A percentile compares a stretch with the other conserved stretches of the same genome.
phyloP scores from a whole-genome alignment of 2,329 filamentous ascomycete species.

The Colletotrichum limetticola region DNA sequence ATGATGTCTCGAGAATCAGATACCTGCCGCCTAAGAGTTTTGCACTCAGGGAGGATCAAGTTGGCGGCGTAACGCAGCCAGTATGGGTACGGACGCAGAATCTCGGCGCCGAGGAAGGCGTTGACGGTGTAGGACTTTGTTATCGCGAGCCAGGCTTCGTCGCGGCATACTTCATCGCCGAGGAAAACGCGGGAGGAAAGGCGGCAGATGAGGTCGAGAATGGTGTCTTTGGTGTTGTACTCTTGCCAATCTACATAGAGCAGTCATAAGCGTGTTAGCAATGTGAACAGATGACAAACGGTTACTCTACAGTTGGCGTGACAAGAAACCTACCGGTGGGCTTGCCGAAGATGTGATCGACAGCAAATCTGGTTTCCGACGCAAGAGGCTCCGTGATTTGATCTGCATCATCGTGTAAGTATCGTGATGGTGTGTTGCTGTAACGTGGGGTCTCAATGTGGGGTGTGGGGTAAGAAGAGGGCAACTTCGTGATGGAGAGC shows the following conservation, averaged over 20 bases:
- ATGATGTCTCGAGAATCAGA: conserved; percentile 49
- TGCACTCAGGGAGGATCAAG: conserved; percentile 17
- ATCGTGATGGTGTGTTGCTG: not conserved
- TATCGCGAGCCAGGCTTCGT: conserved; percentile 58
- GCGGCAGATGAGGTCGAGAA: conserved; percentile 53
- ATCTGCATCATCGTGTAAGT: not conserved
- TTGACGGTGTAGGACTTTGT: conserved; percentile 43
- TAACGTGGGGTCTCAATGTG: not conserved
- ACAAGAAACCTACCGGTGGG: not conserved
- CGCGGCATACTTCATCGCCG: conserved; percentile 54
- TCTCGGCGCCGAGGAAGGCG: conserved; percentile 12
- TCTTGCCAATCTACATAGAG: conserved; percentile 27
- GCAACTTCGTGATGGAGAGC: not conserved
- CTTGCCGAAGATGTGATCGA: conserved; percentile 13
- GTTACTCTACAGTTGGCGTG: not conserved
- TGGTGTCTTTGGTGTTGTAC: conserved; percentile 3
- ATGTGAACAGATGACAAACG: no score
- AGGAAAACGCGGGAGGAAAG: conserved; percentile 62
- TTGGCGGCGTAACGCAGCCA: not conserved
- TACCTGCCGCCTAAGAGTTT: conserved; percentile 47
- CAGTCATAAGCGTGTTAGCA: not conserved
- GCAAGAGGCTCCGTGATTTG: conserved; percentile 32
- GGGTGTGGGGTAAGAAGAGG: conserved; percentile 2
- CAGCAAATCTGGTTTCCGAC: conserved; percentile 14
- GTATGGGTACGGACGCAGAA: not conserved